Percentiles rank a stretch among this genome's conserved stretches.
Conservation (phyloP, 2,329 filamentous ascomycete genomes). For the Knoxdaviesia proteae region DNA sequence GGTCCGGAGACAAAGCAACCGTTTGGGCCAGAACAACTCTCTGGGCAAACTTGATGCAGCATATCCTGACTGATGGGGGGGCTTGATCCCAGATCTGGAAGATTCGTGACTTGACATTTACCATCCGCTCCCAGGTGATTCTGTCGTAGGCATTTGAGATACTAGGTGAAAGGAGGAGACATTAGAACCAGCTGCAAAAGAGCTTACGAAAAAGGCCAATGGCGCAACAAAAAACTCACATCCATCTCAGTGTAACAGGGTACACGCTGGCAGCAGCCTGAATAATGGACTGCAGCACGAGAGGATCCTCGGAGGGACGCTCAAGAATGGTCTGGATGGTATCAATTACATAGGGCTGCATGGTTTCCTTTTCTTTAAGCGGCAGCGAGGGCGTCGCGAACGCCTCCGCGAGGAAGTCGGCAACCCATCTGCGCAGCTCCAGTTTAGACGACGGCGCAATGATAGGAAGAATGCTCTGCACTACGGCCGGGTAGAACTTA, state of each 20-base stretch:
- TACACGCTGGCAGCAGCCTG: conserved; percentile 86
- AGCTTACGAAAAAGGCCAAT: not conserved
- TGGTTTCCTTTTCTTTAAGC: conserved; percentile 57
- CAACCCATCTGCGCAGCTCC: conserved; percentile 83
- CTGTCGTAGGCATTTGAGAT: conserved; percentile 70
- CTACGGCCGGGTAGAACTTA: conserved; percentile 75
- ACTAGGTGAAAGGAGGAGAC: conserved; percentile 25
- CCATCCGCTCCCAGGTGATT: conserved; percentile 72
- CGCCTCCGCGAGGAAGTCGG: conserved; percentile 86
- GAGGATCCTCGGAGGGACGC: conserved; percentile 51
- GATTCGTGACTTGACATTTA: conserved; percentile 73
- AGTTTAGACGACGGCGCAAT: conserved; percentile 54
- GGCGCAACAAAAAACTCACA: conserved; percentile 40
- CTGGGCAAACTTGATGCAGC: conserved; percentile 95
- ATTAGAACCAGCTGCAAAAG: not conserved
- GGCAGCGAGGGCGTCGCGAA: conserved; percentile 80
- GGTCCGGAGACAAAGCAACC: too few species aligned
- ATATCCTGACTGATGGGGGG: conserved; percentile 58
- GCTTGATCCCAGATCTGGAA: conserved; percentile 73
- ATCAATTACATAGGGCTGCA: conserved; percentile 58
- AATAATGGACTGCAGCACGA: conserved; percentile 69
- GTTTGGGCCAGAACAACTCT: conserved; percentile 84
- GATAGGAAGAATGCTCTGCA: conserved; percentile 82
- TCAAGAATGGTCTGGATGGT: conserved; percentile 52
- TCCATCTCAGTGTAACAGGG: conserved; percentile 76